Percentiles rank a stretch among this genome's conserved stretches.
These are phyloP conservation scores for Fragilaria crotonensis DNA, from an alignment of 108 stramenopile species.

Conservation along the genomic window DNA sequence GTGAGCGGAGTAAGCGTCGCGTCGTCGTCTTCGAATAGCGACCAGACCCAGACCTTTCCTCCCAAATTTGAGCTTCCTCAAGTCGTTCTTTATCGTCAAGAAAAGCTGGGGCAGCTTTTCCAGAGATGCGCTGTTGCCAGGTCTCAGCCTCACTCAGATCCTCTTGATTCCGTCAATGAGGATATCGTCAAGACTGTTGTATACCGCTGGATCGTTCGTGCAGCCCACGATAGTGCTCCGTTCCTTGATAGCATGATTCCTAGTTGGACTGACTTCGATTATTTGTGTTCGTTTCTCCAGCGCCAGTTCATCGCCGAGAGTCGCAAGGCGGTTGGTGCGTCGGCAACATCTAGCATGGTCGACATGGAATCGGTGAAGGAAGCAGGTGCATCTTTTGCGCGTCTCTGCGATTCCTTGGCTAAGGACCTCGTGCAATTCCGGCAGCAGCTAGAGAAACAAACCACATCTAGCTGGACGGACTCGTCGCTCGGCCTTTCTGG, in stretches of 20 bases:
- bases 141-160: constrained; percentile 22
- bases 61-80: constrained; percentile 28
- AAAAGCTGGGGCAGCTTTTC: constrained; percentile 63
- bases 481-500: constrained; percentile 43
- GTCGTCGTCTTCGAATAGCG: not conserved
- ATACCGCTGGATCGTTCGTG: constrained; percentile 78
- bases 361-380: constrained; percentile 76
- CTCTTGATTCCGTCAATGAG: constrained; percentile 44
- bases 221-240: constrained; percentile 56
- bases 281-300: constrained; percentile 63
- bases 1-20: not conserved
- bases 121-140: constrained; percentile 43
- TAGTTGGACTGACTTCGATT: constrained; percentile 66
- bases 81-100: constrained; percentile 60
- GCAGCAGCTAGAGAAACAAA: constrained; percentile 32
- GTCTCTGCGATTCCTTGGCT: constrained; percentile 56
- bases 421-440: constrained; percentile 54
- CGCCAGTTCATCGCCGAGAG: constrained; percentile 79
- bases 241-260: constrained; percentile 78
- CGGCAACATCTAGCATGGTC: constrained; percentile 24
- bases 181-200: constrained; percentile 49
- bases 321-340: constrained; percentile 29
- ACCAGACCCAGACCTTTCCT: not conserved
- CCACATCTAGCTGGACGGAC: constrained; percentile 59
- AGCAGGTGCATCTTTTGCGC: constrained; percentile 60